These are phyloP conservation scores for Phyllosticta capitalensis DNA, from an alignment of 2,329 filamentous ascomycete species.

Conservation along the genomic window DNA sequence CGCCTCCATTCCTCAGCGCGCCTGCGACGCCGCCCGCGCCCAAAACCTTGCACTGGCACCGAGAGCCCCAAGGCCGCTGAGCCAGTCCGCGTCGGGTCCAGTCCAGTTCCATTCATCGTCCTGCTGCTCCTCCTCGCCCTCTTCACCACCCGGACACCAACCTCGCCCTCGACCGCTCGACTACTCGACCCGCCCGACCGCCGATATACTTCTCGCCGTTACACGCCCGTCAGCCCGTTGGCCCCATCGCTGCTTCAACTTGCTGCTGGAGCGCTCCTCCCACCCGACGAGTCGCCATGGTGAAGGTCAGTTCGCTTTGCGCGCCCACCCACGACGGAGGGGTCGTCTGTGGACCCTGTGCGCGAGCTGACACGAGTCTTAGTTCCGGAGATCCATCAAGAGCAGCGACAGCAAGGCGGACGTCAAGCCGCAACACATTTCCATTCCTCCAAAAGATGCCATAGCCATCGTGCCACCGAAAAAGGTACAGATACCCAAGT, in stretches of 20 bases:
- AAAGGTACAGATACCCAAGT: slow-evolving; percentile 50
- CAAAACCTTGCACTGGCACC: background rate
- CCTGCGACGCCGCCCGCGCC: background rate
- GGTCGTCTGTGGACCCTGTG: slow-evolving; percentile 9
- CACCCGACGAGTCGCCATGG: slow-evolving; percentile 12
- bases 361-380: slow-evolving; percentile 13
- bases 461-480: slow-evolving; percentile 86
- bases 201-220: background rate
- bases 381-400: slow-evolving; percentile 79
- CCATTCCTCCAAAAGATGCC: slow-evolving; percentile 74
- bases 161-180: background rate
- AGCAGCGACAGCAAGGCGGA: slow-evolving; percentile 61
- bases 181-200: background rate
- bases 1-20: background rate
- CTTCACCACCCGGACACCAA: slow-evolving; percentile 1
- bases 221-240: background rate
- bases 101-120: background rate
- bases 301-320: slow-evolving; percentile 18
- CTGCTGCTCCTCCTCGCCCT: background rate
- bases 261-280: background rate
- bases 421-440: slow-evolving; percentile 58
- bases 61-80: background rate
- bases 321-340: slow-evolving; percentile 2
- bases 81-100: background rate
- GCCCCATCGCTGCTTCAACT: background rate